Percentiles rank a stretch among this genome's conserved stretches.
Conservation (phyloP, 441 rosid genomes). For the Hura crepitans region DNA sequence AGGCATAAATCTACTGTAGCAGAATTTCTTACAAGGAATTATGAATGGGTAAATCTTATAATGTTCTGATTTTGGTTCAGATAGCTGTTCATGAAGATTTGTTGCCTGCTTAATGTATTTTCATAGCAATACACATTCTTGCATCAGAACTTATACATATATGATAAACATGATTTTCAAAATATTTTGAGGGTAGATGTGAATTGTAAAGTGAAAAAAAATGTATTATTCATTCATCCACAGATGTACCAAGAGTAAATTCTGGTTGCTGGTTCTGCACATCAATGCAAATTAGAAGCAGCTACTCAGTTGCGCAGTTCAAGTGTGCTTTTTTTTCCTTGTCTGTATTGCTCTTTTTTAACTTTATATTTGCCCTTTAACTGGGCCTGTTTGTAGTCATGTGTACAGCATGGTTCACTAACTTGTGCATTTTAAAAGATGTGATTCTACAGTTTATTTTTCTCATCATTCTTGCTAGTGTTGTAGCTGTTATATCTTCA, state of each 20-base stretch:
- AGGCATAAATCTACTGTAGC: constrained; percentile 98
- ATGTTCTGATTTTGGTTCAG: constrained; percentile 3
- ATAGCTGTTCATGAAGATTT: background rate
- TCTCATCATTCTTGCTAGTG: background rate
- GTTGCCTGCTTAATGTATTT: background rate
- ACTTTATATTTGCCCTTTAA: background rate
- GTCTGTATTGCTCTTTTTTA: background rate
- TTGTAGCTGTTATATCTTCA: constrained; percentile 5
- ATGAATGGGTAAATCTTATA: constrained; percentile 75
- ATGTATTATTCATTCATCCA: background rate
- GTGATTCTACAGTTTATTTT: background rate
- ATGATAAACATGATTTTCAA: background rate
- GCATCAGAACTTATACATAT: background rate
- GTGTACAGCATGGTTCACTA: background rate
- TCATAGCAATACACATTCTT: background rate
- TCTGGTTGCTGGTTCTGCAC: background rate
- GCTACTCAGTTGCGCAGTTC: background rate
- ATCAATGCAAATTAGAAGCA: background rate
- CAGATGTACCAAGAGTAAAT: background rate
- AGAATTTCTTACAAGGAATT: constrained; percentile 82
- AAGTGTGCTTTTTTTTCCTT: background rate
- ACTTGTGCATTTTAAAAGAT: background rate
- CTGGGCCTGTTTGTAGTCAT: background rate
- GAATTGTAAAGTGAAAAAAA: background rate
- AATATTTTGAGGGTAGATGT: background rate